Evolutionary conservation across 2,329 filamentous ascomycete species (phyloP), one percentile per base, ranked within the genome.

Genomic region (Zopfia rhizophila): DNA sequence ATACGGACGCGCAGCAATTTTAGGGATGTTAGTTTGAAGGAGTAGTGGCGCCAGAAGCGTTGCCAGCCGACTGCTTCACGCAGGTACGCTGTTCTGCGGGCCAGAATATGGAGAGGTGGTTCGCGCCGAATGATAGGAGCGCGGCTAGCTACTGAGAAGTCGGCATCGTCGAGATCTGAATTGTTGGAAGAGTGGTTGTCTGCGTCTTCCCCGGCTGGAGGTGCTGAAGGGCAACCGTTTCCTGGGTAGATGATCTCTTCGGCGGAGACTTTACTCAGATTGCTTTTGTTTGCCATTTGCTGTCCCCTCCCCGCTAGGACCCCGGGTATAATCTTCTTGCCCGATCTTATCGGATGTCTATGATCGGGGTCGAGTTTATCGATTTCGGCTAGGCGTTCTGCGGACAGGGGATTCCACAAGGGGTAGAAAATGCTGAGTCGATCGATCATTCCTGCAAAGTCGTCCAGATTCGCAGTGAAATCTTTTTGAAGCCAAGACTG

Each of bases 11-110:
- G 51, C 7, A 66, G 44, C 11, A 39, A 23, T 3, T 36, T 57
- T 22, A 65, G 39, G 5, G 18, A 23, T 1, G 31, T 56, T 21
- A 66, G 51, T 5, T 33, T 14, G 2, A 53, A 19, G 6, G 58
- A 52, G 29, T 63, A 61, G 6, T 25, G 23, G 10, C 23, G 21
- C 61, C 63, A 66, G 45, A 66, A 65, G 7, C 56, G 51, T 10
- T 62, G 55, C 63, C 63, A 66, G 16, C 48, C 54, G 3, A 60
- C 17, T 6, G 60, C 51, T 38, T 66, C 63, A 12, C 63, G 60
- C 4, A 32, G 28, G 37, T 42, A 63, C 3, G 48, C 57, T 11
- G 63, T 54, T 24, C 36, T 21, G 11, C 54, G 32, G 7, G 58
- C 55, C 7, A 59, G 21, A 10, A 52, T 44, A 19, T 57, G 54